A percentile compares a stretch with the other conserved stretches of the same genome.
phyloP scores from a whole-genome alignment of 2,329 filamentous ascomycete genomes.

The Ophiocordyceps sinensis region DNA sequence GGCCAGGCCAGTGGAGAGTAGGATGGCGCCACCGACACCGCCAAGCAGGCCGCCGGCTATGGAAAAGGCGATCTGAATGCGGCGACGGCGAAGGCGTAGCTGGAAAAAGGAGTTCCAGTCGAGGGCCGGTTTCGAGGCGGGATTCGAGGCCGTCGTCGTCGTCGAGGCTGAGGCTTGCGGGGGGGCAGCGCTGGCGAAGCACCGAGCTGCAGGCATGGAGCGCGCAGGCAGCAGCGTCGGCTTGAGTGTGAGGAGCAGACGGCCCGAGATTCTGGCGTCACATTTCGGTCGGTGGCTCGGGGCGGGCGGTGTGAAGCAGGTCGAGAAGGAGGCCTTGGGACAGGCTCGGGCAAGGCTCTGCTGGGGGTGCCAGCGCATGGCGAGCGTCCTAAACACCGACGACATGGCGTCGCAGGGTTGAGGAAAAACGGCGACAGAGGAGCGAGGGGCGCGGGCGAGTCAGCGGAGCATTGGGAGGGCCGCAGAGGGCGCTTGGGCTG shows the following conservation, averaged over 20 bases:
- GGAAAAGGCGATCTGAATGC: conserved; percentile 70
- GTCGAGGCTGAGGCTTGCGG: background rate
- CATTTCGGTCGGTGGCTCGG: conserved; percentile 1
- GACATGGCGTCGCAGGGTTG: conserved; percentile 9
- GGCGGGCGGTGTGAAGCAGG: conserved; percentile 9
- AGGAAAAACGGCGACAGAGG: no score
- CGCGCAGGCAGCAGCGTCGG: background rate
- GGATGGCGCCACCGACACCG: conserved; percentile 46
- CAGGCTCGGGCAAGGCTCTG: conserved; percentile 11
- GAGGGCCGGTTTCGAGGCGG: conserved; percentile 21
- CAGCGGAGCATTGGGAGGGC: background rate
- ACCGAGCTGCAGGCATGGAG: conserved; percentile 4
- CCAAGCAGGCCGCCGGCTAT: conserved; percentile 47
- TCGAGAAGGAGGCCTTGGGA: conserved; percentile 16
- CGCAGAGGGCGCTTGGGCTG: background rate
- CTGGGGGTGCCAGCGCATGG: conserved; percentile 14
- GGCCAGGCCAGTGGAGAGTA: conserved; percentile 56
- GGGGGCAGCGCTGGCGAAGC: conserved; percentile 5
- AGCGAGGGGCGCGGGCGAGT: background rate
- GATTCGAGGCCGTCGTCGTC: background rate
- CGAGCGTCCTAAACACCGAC: conserved; percentile 16
- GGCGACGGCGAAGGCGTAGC: conserved; percentile 71
- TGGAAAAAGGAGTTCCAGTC: conserved; percentile 91
- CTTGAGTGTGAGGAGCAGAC: background rate
- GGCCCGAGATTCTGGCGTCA: conserved; percentile 1